Conservation (phyloP, 2,329 filamentous ascomycete genomes). For the Botryosphaeria agaves region DNA sequence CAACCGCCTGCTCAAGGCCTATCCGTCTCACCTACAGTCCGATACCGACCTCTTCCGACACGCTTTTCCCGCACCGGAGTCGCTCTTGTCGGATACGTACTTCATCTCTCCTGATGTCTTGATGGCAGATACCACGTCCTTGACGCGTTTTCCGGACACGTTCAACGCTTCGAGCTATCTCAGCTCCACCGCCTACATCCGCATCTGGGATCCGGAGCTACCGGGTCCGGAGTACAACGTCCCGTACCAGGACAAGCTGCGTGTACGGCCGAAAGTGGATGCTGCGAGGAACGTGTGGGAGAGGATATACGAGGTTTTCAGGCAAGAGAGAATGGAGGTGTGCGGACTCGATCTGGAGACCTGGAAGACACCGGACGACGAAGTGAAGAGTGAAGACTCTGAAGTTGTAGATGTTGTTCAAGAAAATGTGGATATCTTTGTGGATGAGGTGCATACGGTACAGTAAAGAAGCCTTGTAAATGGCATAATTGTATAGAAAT, state of each 20-base stretch:
- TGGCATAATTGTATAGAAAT: too few species aligned
- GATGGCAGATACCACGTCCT: slow-evolving; percentile 1
- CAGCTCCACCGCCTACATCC: slow-evolving; percentile 25
- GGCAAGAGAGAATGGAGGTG: slow-evolving; percentile 31
- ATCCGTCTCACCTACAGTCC: slow-evolving; percentile 9
- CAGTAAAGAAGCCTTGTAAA: too few species aligned
- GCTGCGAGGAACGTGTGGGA: slow-evolving; percentile 31
- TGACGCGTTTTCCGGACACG: slow-evolving; percentile 3
- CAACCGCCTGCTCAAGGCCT: slow-evolving; percentile 17
- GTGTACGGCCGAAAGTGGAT: slow-evolving; percentile 24
- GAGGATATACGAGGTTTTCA: slow-evolving; percentile 30
- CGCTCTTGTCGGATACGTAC: slow-evolving; percentile 6
- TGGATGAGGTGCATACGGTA: too few species aligned
- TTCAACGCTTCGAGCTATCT: slow-evolving; percentile 30
- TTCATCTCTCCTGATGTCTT: slow-evolving; percentile 9
- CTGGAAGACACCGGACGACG: slow-evolving; percentile 10
- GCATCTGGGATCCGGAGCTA: slow-evolving; percentile 27
- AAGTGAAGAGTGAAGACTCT: too few species aligned
- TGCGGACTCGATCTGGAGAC: slow-evolving; percentile 34
- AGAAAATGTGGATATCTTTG: too few species aligned
- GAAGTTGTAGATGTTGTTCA: too few species aligned
- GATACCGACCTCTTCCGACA: slow-evolving; percentile 14
- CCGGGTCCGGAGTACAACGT: slow-evolving; percentile 34
- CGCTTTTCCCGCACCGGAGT: slow-evolving; percentile 10
- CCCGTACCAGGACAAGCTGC: slow-evolving; percentile 22